phyloP scores from a whole-genome alignment of 2,329 filamentous ascomycete genomes.

The Ophiosphaerella herpotricha region DNA sequence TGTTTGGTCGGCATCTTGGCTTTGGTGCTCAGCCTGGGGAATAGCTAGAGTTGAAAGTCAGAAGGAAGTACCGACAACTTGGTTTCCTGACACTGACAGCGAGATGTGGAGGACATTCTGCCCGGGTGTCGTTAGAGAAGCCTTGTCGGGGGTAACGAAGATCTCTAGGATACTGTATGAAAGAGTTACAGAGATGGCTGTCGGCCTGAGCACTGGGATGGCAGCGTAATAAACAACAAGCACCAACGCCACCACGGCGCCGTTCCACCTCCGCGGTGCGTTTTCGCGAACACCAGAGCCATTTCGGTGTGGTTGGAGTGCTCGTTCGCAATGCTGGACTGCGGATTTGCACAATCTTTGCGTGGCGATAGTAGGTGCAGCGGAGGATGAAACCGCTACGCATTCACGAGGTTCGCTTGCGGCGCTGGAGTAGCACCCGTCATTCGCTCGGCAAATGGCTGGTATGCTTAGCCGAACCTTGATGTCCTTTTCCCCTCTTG shows the following conservation, averaged over 20 bases:
- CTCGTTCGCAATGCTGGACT: constrained; percentile 8
- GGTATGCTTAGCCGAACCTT: constrained; percentile 25
- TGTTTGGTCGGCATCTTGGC: constrained; percentile 38
- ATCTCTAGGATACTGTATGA: constrained; percentile 27
- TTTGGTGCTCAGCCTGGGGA: constrained; percentile 26
- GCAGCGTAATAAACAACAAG: constrained; percentile 40
- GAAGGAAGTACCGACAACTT: constrained; percentile 17
- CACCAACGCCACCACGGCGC: constrained; percentile 21
- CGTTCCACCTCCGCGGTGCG: constrained; percentile 14
- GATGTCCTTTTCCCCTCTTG: constrained; percentile 21
- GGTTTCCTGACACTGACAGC: constrained; percentile 33
- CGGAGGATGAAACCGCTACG: constrained; percentile 39
- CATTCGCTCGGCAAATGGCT: constrained; percentile 5
- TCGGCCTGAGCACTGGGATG: constrained; percentile 28
- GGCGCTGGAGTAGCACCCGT: constrained; percentile 7
- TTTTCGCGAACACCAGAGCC: constrained; percentile 15
- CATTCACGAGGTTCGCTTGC: constrained; percentile 14
- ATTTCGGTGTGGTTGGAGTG: constrained; percentile 18
- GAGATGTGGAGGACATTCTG: constrained; percentile 39
- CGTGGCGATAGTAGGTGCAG: constrained; percentile 17
- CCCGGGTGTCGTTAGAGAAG: constrained; percentile 21
- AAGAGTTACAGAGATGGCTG: constrained; percentile 27
- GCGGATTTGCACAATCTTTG: constrained; percentile 16
- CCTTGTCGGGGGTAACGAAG: constrained; percentile 16
- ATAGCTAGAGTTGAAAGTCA: constrained; percentile 35